Evolutionary conservation across 2,329 filamentous ascomycete genomes (phyloP).

Genomic region (Fusarium proliferatum): DNA sequence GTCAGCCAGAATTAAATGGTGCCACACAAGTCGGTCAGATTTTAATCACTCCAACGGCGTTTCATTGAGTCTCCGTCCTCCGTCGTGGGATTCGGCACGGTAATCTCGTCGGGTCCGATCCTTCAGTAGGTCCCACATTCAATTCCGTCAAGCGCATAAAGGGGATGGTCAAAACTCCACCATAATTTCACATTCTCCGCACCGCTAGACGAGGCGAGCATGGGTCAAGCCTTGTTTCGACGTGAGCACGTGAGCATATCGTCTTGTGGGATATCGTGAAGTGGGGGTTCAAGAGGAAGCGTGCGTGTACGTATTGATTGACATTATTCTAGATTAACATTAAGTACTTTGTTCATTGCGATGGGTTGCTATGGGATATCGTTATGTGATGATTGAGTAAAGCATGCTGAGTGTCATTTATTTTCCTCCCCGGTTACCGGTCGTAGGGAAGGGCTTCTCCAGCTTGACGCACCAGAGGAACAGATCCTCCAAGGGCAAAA

Average conservation of each 20-base stretch:
- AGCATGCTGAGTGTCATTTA: slow-evolving; percentile 1
- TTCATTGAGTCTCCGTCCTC: not conserved
- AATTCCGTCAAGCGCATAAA: not conserved
- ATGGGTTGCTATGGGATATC: not conserved
- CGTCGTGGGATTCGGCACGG: not conserved
- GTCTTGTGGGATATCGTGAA: slow-evolving; percentile 1
- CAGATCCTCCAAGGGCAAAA: slow-evolving; percentile 73
- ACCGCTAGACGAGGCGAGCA: not conserved
- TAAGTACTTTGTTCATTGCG: not conserved
- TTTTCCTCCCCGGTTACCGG: slow-evolving; percentile 44
- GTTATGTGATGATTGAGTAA: not conserved
- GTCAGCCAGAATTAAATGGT: not conserved
- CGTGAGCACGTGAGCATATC: not conserved
- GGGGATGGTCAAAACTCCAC: not conserved
- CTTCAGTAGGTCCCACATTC: not conserved
- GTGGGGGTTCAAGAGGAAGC: not conserved
- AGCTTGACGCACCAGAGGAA: slow-evolving; percentile 71
- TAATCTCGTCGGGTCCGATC: not conserved
- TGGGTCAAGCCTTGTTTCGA: not conserved
- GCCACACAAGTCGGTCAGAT: not conserved
- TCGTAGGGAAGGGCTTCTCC: slow-evolving; percentile 70
- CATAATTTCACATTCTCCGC: slow-evolving; percentile 1
- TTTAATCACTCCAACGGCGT: not conserved
- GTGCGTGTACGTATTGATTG: not conserved
- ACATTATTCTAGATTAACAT: slow-evolving; percentile 7